These are phyloP conservation scores for Boletus pseudo-olivaceus DNA, from an alignment of 768 basidiomycete species.

Conservation along the genomic window DNA sequence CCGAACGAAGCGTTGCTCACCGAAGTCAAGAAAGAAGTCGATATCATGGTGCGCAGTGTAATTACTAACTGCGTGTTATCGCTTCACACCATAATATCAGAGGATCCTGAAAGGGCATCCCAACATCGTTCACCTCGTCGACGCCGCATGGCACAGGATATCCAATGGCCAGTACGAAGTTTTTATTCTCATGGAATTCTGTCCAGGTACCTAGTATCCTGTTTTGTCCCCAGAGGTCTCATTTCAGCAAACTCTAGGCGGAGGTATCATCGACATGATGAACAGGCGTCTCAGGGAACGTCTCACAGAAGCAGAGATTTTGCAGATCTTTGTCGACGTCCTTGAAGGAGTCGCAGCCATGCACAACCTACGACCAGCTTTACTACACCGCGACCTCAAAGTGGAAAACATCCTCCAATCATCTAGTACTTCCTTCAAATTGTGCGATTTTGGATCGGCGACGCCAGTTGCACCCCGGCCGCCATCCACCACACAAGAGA, in stretches of 20 bases:
- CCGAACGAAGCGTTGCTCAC: conserved; percentile 84
- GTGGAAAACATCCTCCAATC: conserved; percentile 98
- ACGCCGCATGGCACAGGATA: conserved; percentile 87
- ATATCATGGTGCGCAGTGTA: conserved; percentile 81
- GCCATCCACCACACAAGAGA: conserved; percentile 77
- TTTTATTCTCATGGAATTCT: conserved; percentile 99
- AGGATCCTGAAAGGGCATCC: conserved; percentile 89
- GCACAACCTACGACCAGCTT: conserved; percentile 87
- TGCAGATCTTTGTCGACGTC: conserved; percentile 97
- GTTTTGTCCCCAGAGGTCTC: conserved; percentile 4
- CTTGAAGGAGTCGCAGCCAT: conserved; percentile 96
- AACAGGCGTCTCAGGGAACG: conserved; percentile 93
- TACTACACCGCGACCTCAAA: conserved; percentile 96
- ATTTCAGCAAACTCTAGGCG: conserved; percentile 48
- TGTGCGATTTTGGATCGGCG: conserved; percentile 98
- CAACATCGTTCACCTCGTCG: conserved; percentile 94
- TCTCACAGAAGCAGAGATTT: conserved; percentile 91
- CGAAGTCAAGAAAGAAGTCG: conserved; percentile 96
- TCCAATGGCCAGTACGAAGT: conserved; percentile 88
- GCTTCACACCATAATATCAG: conserved; percentile 44
- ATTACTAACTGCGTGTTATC: conserved; percentile 9
- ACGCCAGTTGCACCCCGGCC: conserved; percentile 66
- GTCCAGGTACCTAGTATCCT: conserved; percentile 57
- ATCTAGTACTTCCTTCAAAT: conserved; percentile 79
- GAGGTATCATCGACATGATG: conserved; percentile 99